Conservation (phyloP, 176 grass and related monocot genomes). For the Saccharum officinarum region DNA sequence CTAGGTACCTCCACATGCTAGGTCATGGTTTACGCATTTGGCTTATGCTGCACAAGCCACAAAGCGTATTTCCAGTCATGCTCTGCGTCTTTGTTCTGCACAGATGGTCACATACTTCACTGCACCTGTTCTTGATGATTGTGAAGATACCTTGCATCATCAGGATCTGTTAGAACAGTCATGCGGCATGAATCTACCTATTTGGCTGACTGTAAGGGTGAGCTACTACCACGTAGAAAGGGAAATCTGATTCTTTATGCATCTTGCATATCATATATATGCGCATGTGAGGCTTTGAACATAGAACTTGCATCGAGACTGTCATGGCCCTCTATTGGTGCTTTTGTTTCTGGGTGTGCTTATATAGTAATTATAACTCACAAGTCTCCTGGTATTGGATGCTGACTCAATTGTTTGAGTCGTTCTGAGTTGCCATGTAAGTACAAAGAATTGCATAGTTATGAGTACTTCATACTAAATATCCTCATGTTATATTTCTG, state of each 20-base stretch:
- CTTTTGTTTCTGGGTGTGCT: background rate
- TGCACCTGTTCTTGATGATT: background rate
- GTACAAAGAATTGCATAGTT: too few relatives aligned
- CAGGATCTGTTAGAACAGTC: background rate
- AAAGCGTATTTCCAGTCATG: background rate
- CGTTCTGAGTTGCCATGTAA: background rate
- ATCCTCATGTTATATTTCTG: background rate
- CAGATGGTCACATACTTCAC: background rate
- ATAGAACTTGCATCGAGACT: background rate
- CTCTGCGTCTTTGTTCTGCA: too few relatives aligned
- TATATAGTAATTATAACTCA: background rate
- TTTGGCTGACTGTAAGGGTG: background rate
- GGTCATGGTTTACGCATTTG: background rate
- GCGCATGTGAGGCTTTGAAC: background rate
- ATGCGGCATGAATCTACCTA: background rate
- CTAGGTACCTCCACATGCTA: background rate
- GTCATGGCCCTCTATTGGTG: background rate
- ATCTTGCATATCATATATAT: background rate
- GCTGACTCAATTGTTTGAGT: background rate
- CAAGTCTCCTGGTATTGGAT: background rate
- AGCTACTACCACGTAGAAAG: background rate
- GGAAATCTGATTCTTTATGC: background rate
- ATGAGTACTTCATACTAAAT: background rate
- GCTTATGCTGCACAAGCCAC: background rate
- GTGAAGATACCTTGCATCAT: background rate